phyloP scores from a whole-genome alignment of 2,329 filamentous ascomycete species.

The Colletotrichum tropicicola region DNA sequence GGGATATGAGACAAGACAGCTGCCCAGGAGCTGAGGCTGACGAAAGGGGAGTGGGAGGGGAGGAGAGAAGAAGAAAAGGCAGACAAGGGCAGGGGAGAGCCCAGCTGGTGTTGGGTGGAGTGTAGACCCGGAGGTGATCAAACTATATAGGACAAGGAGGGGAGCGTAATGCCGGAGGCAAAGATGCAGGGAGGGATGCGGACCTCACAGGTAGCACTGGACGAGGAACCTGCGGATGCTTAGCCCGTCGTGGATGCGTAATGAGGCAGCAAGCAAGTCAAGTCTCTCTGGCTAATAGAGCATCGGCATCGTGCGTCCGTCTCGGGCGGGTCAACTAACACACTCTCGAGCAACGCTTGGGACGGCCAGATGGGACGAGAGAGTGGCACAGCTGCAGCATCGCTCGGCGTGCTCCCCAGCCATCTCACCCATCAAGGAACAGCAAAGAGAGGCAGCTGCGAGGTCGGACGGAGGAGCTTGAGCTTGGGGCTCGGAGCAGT shows the following conservation, averaged over 20 bases:
- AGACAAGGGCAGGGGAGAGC: slow-evolving; percentile 22
- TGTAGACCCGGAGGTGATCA: slow-evolving; percentile 22
- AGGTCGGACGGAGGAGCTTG: slow-evolving; percentile 18
- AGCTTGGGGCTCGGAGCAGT: background rate
- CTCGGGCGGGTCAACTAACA: background rate
- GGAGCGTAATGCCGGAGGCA: slow-evolving; percentile 20
- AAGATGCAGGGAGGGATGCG: slow-evolving; percentile 9
- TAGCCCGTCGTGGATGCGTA: slow-evolving; percentile 1
- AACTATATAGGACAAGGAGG: slow-evolving; percentile 30
- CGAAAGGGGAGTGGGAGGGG: slow-evolving; percentile 9
- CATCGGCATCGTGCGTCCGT: background rate
- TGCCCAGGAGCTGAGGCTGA: slow-evolving; percentile 20
- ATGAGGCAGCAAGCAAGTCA: background rate
- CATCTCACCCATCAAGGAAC: background rate
- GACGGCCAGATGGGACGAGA: background rate
- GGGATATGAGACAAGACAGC: slow-evolving; percentile 16
- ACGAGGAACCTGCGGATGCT: slow-evolving; percentile 14
- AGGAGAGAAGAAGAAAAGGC: slow-evolving; percentile 1
- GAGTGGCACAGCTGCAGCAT: background rate
- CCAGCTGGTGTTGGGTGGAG: slow-evolving; percentile 19
- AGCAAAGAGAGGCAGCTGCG: background rate
- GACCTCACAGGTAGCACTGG: slow-evolving; percentile 14
- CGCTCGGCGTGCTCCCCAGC: background rate
- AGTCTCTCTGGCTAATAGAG: background rate
- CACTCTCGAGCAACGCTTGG: background rate